These are phyloP conservation scores for Lichina pygmaea DNA, from an alignment of 495 filamentous ascomycete genomes.

Conservation along the genomic window DNA sequence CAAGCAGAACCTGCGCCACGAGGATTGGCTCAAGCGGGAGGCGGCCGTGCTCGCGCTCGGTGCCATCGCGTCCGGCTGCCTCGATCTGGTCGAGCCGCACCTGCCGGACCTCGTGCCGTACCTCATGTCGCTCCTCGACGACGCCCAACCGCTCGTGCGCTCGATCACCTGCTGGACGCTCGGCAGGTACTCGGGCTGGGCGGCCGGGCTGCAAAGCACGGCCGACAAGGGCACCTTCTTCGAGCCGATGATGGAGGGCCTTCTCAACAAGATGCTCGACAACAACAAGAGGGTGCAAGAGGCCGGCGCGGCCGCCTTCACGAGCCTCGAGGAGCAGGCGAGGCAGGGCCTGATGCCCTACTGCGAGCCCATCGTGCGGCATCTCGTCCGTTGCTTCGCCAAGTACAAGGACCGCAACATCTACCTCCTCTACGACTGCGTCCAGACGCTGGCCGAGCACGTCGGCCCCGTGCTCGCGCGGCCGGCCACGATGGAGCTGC, in stretches of 20 bases:
- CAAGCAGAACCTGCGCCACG: slow-evolving; percentile 64
- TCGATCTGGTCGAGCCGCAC: slow-evolving; percentile 70
- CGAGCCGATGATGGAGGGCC: slow-evolving; percentile 93
- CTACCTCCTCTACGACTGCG: slow-evolving; percentile 96
- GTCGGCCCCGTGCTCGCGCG: slow-evolving; percentile 53
- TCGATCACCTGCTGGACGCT: slow-evolving; percentile 98
- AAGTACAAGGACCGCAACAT: slow-evolving; percentile 98
- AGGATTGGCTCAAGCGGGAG: slow-evolving; percentile 80
- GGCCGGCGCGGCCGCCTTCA: slow-evolving; percentile 87
- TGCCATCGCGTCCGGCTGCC: slow-evolving; percentile 85
- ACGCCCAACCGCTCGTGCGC: slow-evolving; percentile 72
- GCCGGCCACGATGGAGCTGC: slow-evolving; percentile 48
- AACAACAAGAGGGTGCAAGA: slow-evolving; percentile 95
- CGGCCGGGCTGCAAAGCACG: slow-evolving; percentile 41
- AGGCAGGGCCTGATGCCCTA: slow-evolving; percentile 55
- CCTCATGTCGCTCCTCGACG: slow-evolving; percentile 62
- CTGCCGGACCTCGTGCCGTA: slow-evolving; percentile 79
- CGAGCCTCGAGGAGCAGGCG: slow-evolving; percentile 84
- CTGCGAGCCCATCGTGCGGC: slow-evolving; percentile 68
- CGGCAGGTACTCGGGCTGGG: slow-evolving; percentile 84
- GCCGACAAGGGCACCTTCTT: slow-evolving; percentile 51
- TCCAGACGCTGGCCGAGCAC: slow-evolving; percentile 87
- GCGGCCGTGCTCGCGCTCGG: slow-evolving; percentile 86
- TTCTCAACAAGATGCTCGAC: slow-evolving; percentile 82
- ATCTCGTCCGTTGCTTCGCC: slow-evolving; percentile 75